Evolutionary conservation across 179 eudicot species (phyloP), one percentile per base, ranked within the genome.

Genomic region (Beta lomatogona): DNA sequence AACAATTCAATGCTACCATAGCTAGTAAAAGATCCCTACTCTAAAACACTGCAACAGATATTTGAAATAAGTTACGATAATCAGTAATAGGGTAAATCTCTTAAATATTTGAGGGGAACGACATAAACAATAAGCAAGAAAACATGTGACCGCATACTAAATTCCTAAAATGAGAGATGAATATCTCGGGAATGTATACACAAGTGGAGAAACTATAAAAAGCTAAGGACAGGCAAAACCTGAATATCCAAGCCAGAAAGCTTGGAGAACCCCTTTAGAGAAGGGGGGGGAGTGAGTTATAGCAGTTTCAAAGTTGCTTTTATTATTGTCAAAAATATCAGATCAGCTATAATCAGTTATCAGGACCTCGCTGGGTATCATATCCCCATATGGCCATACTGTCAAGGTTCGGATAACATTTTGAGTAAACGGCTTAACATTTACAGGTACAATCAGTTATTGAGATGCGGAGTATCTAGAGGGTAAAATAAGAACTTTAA

Each of bases 1-100:
- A 83, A 73, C 36, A 84, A 50, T 50, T 75, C 67, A 66, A 57
- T 54, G 28, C 28, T 55, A 79, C 28, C 45, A 16, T 7, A 53
- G 78, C 64, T 65, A 73, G 45, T 46, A 68, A 71, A 75, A n/a
- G 41, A 2, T 5, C 4, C 9, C 71, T 73, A 70, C 46, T 50
- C 16, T 46, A 12, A 50, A 25, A 50, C 12, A 53, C 44, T 6
- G 28, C 16, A 44, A 75, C 46, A 9, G 14, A 25, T 73, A 73
- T 52, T 60, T 5, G 54, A 65, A 52, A 81, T 44, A 15, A 81
- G 41, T 36, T 36, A 36, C 41, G 41, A 36, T 36, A 63, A 65
- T 54, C 72, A 73, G 73, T 11, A 19, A 57, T 16, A 69, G 50
- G 31, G n/a, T n/a, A 78, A 63, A 9, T 41, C 64, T 14, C 28